phyloP scores from a whole-genome alignment of 176 grass and related monocot genomes.

The Chloris gayana region DNA sequence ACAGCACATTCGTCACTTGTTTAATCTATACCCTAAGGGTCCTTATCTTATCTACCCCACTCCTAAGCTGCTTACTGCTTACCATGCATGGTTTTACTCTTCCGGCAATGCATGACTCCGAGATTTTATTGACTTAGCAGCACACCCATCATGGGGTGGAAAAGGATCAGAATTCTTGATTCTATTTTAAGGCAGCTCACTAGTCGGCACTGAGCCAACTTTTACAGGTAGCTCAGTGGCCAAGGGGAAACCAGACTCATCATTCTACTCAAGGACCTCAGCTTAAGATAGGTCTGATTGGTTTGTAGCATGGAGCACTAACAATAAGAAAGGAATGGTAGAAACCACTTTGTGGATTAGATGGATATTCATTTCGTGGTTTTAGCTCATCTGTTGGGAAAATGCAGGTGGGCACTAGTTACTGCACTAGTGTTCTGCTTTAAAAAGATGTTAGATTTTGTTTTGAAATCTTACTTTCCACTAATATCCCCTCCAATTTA shows the following conservation, averaged over 20 bases:
- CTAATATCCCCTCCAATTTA: background rate
- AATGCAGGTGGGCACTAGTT: background rate
- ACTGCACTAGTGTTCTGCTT: background rate
- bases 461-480: background rate
- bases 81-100: background rate
- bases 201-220: background rate
- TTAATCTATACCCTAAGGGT: background rate
- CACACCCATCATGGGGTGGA: background rate
- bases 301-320: background rate
- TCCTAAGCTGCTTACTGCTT: background rate
- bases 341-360: background rate
- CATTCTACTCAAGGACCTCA: conserved; percentile 11
- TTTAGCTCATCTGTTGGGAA: background rate
- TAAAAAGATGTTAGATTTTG: background rate
- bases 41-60: background rate
- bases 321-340: background rate
- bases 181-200: conserved; percentile 21
- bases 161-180: conserved; percentile 7
- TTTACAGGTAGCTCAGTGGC: background rate
- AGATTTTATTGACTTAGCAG: conserved; percentile 31
- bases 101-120: background rate
- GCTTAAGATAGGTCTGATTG: background rate
- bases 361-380: background rate
- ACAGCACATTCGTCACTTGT: conserved; percentile 15
- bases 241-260: background rate